Evolutionary conservation across 306 rosid genomes (phyloP).

Genomic region (Citrullus amarus): DNA sequence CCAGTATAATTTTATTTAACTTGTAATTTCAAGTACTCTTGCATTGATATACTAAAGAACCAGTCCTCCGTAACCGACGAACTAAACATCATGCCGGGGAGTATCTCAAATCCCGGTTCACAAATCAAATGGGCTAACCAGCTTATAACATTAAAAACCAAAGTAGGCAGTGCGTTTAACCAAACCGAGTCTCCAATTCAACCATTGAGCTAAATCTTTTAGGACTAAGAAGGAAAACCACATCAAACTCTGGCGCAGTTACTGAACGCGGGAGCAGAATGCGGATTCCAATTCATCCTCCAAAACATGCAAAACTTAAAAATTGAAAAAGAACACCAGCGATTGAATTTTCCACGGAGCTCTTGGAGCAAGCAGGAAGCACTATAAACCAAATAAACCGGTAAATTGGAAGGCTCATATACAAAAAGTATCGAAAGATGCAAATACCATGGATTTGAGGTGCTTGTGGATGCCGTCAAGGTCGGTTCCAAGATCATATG

Average conservation of each 20-base stretch:
- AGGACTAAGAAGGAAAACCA: not conserved
- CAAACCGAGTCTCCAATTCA: not conserved
- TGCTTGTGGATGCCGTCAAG: constrained; percentile 36
- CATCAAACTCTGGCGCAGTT: not conserved
- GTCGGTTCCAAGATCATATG: constrained; percentile 22
- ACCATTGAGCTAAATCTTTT: not conserved
- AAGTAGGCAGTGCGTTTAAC: not conserved
- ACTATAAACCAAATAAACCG: not conserved
- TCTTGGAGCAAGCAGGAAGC: not conserved
- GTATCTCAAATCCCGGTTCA: not conserved
- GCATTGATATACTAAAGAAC: not conserved
- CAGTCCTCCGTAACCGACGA: not conserved
- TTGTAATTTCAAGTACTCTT: not conserved
- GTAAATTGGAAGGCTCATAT: not conserved
- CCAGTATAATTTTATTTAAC: not conserved
- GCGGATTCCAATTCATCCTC: not conserved
- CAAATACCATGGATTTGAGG: constrained; percentile 48
- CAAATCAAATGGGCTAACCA: not conserved
- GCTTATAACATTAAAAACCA: not conserved
- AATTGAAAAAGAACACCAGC: not conserved
- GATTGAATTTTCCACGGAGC: not conserved
- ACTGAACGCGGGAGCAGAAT: not conserved
- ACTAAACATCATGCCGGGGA: not conserved
- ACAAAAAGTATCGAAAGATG: not conserved
- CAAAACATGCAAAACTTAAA: not conserved